Percentiles rank a stretch among this genome's conserved stretches.
Evolutionary conservation across 139 green algal species (phyloP).

Genomic region (Chlamydomonas sp.): DNA sequence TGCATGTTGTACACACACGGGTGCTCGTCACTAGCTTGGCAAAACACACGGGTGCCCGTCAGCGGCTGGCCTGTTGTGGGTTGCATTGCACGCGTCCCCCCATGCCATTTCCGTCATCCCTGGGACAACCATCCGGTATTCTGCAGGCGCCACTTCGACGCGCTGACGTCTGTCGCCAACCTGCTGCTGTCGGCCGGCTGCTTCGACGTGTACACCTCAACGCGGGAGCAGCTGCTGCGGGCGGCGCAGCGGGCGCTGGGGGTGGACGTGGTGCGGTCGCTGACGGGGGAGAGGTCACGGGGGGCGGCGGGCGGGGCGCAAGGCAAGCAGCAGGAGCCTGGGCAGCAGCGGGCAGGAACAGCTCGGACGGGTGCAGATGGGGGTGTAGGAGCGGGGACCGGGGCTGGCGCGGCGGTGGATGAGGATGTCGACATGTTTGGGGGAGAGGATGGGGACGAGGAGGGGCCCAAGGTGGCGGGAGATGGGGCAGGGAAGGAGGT

Average conservation of each 20-base stretch:
- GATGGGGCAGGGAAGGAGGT: too few relatives aligned
- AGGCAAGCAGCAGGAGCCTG: not conserved
- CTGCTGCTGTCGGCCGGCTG: constrained; percentile 34
- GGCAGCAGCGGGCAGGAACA: not conserved
- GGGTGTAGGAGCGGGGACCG: not conserved
- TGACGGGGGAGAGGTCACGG: not conserved
- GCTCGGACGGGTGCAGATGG: not conserved
- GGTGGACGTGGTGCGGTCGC: constrained; percentile 15
- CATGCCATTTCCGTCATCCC: not conserved
- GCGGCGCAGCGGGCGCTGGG: constrained; percentile 13
- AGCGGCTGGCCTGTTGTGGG: not conserved
- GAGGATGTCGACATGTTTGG: constrained; percentile 23
- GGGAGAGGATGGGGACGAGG: not conserved
- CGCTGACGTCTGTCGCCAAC: constrained; percentile 30
- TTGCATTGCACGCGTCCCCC: not conserved
- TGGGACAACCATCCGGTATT: not conserved
- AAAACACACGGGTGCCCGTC: too few relatives aligned
- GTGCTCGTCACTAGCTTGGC: too few relatives aligned
- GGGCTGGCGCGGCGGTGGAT: not conserved
- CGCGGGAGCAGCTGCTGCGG: constrained; percentile 35
- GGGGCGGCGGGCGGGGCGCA: not conserved
- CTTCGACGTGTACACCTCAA: constrained; percentile 39
- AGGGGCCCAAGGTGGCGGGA: not conserved
- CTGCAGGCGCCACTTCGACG: constrained; percentile 37
- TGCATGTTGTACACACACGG: too few relatives aligned